These are phyloP conservation scores for Thelonectria blattea DNA, from an alignment of 2,329 filamentous ascomycete species.

Conservation along the genomic window DNA sequence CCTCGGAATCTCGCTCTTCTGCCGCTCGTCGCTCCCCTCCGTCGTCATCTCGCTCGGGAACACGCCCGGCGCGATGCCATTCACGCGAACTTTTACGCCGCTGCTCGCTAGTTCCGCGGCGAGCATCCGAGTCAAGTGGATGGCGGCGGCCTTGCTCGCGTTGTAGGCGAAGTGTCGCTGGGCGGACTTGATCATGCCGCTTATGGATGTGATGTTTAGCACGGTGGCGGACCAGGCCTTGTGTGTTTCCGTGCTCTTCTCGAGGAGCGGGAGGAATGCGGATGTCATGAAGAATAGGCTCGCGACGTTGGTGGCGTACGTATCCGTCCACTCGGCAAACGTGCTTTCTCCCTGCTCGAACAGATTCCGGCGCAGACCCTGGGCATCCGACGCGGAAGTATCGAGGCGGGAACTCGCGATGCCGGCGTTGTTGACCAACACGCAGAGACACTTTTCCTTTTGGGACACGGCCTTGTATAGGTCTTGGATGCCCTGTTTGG, in stretches of 20 bases:
- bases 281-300: constrained; percentile 70
- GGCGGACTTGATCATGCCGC: constrained; percentile 65
- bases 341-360: constrained; percentile 67
- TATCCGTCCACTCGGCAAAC: constrained; percentile 73
- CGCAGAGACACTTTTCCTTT: constrained; percentile 63
- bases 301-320: constrained; percentile 78
- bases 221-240: constrained; percentile 62
- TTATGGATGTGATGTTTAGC: constrained; percentile 73
- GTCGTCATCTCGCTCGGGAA: constrained; percentile 77
- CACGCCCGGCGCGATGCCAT: constrained; percentile 76
- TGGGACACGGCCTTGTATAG: constrained; percentile 64
- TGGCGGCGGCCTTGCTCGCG: constrained; percentile 67
- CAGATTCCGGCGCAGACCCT: constrained; percentile 64
- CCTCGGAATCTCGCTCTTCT: constrained; percentile 65
- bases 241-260: constrained; percentile 52
- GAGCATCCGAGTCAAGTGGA: constrained; percentile 69
- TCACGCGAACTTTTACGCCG: constrained; percentile 68
- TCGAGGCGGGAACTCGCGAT: constrained; percentile 62
- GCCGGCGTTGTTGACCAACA: constrained; percentile 74
- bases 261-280: constrained; percentile 66
- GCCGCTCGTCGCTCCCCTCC: constrained; percentile 50
- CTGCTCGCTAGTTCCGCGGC: constrained; percentile 64
- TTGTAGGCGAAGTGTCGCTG: constrained; percentile 73
- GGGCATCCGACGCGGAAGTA: constrained; percentile 57
- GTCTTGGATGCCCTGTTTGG: constrained; percentile 62